Evolutionary conservation across 179 eudicot species (phyloP), one percentile per base, ranked within the genome.

Genomic region (Actinidia polygama): DNA sequence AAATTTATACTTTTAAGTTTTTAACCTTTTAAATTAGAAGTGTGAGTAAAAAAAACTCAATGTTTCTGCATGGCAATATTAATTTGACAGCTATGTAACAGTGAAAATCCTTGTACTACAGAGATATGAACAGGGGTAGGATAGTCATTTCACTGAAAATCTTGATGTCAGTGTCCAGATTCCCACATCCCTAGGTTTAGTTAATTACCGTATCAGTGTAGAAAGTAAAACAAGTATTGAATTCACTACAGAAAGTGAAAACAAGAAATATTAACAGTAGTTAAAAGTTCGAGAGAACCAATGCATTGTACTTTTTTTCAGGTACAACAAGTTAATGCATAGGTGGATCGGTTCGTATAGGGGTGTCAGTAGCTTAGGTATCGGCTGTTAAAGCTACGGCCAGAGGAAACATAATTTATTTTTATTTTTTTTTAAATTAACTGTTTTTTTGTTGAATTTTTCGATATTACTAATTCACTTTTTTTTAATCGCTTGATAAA

Each of bases 91-190:
- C 62, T 58, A 58, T 7, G n/a, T n/a, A n/a, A n/a, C n/a, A n/a
- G n/a, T n/a, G n/a, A n/a, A n/a, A 58, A 15, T 14, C 62, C 62
- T 58, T 14, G 18, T 14, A 58, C 18, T 6, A 58, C 62, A 66
- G 26, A 66, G 7, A 18, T 10, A 64, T 44, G 72, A 58, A 7
- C 16, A 57, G 74, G 78, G 46, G 53, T 54, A 74, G 78, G 57
- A 16, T 23, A 7, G 78, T 75, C 63, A 54, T 75, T 75, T 75
- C 14, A 0, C 21, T 54, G 12, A 21, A 75, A 23, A 26, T 74
- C 24, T 75, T 73, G 77, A 23, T 14, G 78, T 75, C 63, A 26
- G 78, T 26, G 64, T 75, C 78, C 64, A 1, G 30, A 7, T 24
- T 26, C 30, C 46, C 78, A 24, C 10, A 53, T 54, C 63, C 36